Evolutionary conservation across 2,329 filamentous ascomycete genomes (phyloP).

Genomic region (Talaromyces sp.): DNA sequence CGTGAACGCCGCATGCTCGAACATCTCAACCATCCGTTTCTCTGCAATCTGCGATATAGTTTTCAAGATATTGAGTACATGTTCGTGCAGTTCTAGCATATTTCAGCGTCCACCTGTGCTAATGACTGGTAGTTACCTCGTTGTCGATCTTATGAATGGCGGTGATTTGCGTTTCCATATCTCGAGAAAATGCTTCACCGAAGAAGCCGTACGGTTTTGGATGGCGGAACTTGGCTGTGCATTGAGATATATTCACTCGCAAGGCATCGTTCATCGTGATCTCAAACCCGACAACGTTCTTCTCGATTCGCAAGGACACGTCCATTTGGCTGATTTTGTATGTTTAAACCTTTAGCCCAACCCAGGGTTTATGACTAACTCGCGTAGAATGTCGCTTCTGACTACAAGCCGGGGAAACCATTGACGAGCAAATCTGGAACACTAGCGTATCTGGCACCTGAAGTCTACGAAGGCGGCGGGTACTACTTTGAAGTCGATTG

Average conservation of each 20-base stretch:
- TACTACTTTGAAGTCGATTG: slow-evolving; percentile 91
- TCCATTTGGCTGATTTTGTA: slow-evolving; percentile 97
- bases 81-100: slow-evolving; percentile 51
- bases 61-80: slow-evolving; percentile 99
- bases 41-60: slow-evolving; percentile 97
- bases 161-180: slow-evolving; percentile 97
- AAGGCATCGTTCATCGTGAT: slow-evolving; percentile 86
- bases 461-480: slow-evolving; percentile 87
- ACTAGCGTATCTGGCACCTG: slow-evolving; percentile 88
- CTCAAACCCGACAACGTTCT: slow-evolving; percentile 91
- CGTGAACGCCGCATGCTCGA: slow-evolving; percentile 97
- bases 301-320: slow-evolving; percentile 83
- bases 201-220: slow-evolving; percentile 96
- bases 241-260: slow-evolving; percentile 76
- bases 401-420: slow-evolving; percentile 76
- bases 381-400: slow-evolving; percentile 86
- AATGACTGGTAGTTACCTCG: slow-evolving; percentile 64
- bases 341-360: slow-evolving; percentile 33
- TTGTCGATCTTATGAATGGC: slow-evolving; percentile 97
- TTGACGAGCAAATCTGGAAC: slow-evolving; percentile 96
- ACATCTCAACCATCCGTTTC: slow-evolving; percentile 94
- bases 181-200: slow-evolving; percentile 94
- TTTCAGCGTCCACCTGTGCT: slow-evolving; percentile 21
- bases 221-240: slow-evolving; percentile 92
- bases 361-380: neutral